Conservation (phyloP, 192 early-diverging fungal genomes). For the Backusella westeae region DNA sequence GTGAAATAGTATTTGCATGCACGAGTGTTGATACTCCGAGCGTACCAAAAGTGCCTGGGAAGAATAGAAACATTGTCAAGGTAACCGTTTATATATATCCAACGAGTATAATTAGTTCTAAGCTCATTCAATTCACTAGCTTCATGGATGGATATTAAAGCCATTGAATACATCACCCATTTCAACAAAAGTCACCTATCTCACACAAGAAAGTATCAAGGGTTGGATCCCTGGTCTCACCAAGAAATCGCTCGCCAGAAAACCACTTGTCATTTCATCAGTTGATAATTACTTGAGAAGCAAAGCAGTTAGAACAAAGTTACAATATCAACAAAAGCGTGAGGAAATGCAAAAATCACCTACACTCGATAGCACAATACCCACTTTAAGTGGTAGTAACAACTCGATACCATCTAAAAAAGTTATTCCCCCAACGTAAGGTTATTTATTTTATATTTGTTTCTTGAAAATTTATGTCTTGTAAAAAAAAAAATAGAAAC, state of each 20-base stretch:
- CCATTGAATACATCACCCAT: slow-evolving; percentile 40
- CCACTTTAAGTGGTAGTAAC: neutral
- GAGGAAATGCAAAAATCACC: neutral
- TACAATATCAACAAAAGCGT: slow-evolving; percentile 19
- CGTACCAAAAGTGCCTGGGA: slow-evolving; percentile 42
- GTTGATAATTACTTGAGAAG: slow-evolving; percentile 48
- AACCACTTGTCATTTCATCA: slow-evolving; percentile 41
- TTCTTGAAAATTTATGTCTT: neutral
- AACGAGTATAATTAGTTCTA: no score
- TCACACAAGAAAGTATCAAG: slow-evolving; percentile 40
- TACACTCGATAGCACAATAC: neutral
- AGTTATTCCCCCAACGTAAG: neutral
- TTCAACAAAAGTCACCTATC: slow-evolving; percentile 48
- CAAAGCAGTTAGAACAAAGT: slow-evolving; percentile 32
- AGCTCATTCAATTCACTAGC: neutral
- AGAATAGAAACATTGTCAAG: slow-evolving; percentile 40
- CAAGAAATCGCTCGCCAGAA: slow-evolving; percentile 41
- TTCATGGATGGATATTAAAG: slow-evolving; percentile 53
- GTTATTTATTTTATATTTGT: neutral
- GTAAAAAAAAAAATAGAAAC: neutral
- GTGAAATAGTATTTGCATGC: slow-evolving; percentile 49
- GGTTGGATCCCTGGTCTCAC: slow-evolving; percentile 50
- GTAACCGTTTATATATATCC: neutral
- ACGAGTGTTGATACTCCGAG: slow-evolving; percentile 46
- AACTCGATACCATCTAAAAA: neutral